A percentile compares a stretch with the other conserved stretches of the same genome.
These are phyloP conservation scores for Simmondsia chinensis DNA, from an alignment of 148 eudicot species.

Conservation along the genomic window DNA sequence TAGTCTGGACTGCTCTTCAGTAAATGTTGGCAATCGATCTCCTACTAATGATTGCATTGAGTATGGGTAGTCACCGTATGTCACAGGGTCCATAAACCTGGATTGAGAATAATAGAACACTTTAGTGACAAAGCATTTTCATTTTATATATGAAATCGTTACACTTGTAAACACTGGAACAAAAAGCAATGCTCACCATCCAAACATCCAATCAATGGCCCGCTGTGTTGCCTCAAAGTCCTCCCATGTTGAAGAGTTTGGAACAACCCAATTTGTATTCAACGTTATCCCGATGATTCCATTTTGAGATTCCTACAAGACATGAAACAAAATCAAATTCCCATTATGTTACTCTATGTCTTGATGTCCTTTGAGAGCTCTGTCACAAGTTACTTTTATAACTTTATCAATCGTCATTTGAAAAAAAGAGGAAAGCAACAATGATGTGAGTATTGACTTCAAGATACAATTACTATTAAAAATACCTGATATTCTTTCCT, in stretches of 20 bases:
- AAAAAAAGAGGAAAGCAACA: too few species aligned
- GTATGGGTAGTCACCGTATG: conserved; percentile 21
- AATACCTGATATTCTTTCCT: conserved; percentile 20
- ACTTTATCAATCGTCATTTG: too few species aligned
- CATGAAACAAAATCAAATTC: not conserved
- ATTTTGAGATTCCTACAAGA: conserved; percentile 12
- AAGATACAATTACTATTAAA: too few species aligned
- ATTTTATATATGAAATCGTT: too few species aligned
- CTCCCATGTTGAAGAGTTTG: conserved; percentile 5
- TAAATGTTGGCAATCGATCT: conserved; percentile 26
- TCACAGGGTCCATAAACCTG: conserved; percentile 35
- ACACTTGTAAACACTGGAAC: not conserved
- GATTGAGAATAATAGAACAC: not conserved
- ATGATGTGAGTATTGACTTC: too few species aligned
- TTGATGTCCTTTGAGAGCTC: too few species aligned
- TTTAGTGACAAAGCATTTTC: too few species aligned
- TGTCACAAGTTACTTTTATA: too few species aligned
- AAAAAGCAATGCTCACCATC: conserved; percentile 12
- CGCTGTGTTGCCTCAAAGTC: conserved; percentile 10
- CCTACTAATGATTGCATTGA: conserved; percentile 23
- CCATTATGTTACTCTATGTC: too few species aligned
- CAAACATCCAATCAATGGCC: conserved; percentile 18
- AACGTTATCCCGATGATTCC: conserved; percentile 21
- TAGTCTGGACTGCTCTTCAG: conserved; percentile 13
- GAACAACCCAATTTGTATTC: conserved; percentile 13